A percentile compares a stretch with the other conserved stretches of the same genome.
Conservation (phyloP, 371 early-diverging fungal genomes). For the Mortierella sp. region DNA sequence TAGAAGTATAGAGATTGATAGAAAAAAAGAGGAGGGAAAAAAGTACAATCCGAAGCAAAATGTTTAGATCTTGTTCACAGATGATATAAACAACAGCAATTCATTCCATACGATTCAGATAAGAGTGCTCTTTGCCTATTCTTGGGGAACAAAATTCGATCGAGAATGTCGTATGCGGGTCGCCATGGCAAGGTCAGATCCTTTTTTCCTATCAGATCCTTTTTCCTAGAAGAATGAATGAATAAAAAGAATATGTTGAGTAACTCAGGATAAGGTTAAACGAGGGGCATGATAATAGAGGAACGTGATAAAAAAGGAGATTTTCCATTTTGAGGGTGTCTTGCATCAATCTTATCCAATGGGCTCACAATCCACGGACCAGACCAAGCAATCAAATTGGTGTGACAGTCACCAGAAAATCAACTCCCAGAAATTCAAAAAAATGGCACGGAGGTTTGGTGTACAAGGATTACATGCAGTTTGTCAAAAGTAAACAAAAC, state of each 20-base stretch:
- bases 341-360: not conserved
- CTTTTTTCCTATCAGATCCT: constrained; percentile 59
- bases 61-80: constrained; percentile 14
- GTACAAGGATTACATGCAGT: not conserved
- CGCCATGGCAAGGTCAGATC: constrained; percentile 79
- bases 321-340: too few relatives aligned
- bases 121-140: constrained; percentile 70
- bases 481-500: not conserved
- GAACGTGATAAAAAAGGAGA: not conserved
- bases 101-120: constrained; percentile 63
- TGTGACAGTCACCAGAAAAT: constrained; percentile 3
- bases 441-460: not conserved
- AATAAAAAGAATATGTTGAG: not conserved
- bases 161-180: constrained; percentile 76
- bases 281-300: not conserved
- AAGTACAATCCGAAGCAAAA: constrained; percentile 4
- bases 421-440: too few relatives aligned
- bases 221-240: constrained; percentile 43
- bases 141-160: constrained; percentile 70
- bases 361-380: not conserved
- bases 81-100: not conserved
- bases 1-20: not conserved
- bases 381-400: not conserved
- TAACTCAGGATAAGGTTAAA: not conserved
- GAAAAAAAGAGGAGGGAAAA: not conserved